Base-by-base conservation (phyloP, 495 filamentous ascomycete genomes). In the Podospora pseudocomata region DNA sequence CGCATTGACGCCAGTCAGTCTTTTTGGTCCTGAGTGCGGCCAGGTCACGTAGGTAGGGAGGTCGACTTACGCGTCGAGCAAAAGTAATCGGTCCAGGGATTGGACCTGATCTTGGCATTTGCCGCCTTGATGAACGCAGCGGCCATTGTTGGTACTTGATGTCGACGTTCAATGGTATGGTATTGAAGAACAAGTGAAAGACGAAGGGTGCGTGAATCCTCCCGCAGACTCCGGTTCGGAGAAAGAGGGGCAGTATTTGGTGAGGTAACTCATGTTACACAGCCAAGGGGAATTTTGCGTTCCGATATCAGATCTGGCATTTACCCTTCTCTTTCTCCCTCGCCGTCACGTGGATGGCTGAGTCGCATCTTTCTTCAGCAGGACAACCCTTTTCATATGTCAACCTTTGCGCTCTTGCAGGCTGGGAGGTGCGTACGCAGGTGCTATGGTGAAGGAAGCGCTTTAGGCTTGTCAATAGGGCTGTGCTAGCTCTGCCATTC, bases 51-150 rank as follows among this genome's bases (percentile, higher is more conserved):
- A 23, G 23, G 23, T 23, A 23, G 1, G 23, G 23, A 23, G 23
- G 23, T 23, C 1, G 23, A 23, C 94, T 73, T 88, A 97, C 94
- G 94, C 69, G 94, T 97, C 64, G 94, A 97, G 86, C 91, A 97
- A 80, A 97, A 76, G 84, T 97, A 97, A 80, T 90, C 91, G 67
- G 87, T 69, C 75, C 89, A 86, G 76, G 92, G 90, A 77, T 96
- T 92, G 68, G 91, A 89, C 76, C 94, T 88, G 78, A 97, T 97
- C 84, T 93, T 93, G 71, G 93, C 91, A 82, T 97, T 97, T 80
- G 93, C 80, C 67, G 91, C 91, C 86, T 91, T 92, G 78, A 97
- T 84, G 77, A 87, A 87, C 77, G 93, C 91, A 66, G 93, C 93
- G 93, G 96, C 96, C 19, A 49, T 49, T 49, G 39, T 49, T 6